These are phyloP conservation scores for Candida pseudoglaebosa DNA, from an alignment of 805 yeast species.

Conservation along the genomic window DNA sequence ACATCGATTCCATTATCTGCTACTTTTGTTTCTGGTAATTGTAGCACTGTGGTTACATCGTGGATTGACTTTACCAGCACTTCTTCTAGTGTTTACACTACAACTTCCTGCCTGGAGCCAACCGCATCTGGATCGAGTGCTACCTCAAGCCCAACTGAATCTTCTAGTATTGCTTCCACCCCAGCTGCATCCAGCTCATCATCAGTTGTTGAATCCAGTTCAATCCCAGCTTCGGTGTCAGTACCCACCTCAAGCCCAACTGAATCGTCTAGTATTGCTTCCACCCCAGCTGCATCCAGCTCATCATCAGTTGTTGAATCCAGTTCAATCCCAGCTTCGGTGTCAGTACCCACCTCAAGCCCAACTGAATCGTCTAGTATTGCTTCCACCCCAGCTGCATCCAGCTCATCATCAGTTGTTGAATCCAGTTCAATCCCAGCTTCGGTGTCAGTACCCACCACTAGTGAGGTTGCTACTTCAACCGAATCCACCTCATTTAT, in stretches of 20 bases:
- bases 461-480: constrained; percentile 7
- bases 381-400: constrained; percentile 7
- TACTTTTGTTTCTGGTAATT: constrained; percentile 17
- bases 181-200: constrained; percentile 19
- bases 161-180: not conserved
- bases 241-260: not conserved
- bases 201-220: constrained; percentile 12
- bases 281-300: constrained; percentile 15
- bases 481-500: constrained; percentile 15
- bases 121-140: constrained; percentile 8
- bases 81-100: constrained; percentile 20
- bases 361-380: not conserved
- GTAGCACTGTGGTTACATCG: constrained; percentile 17
- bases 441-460: too few species aligned
- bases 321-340: too few species aligned
- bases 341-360: not conserved
- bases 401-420: constrained; percentile 17
- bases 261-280: not conserved
- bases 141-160: not conserved
- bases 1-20: constrained; percentile 20
- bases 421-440: constrained; percentile 13
- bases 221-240: constrained; percentile 10
- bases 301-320: constrained; percentile 16
- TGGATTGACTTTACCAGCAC: constrained; percentile 17
- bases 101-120: constrained; percentile 15